These are phyloP conservation scores for Limnanthes douglasii DNA, from an alignment of 345 rosid genomes.

Conservation along the genomic window DNA sequence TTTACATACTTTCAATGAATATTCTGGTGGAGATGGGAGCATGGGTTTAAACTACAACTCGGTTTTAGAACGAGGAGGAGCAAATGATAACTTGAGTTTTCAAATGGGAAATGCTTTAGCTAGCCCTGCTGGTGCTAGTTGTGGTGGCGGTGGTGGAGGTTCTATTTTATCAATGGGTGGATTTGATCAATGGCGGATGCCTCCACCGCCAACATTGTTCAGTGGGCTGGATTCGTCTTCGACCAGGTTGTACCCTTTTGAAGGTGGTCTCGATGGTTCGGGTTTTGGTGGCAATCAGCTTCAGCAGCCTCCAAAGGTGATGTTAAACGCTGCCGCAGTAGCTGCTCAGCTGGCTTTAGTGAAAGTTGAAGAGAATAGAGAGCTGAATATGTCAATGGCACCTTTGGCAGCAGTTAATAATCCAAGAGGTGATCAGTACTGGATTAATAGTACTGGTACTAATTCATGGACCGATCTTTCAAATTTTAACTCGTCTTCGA, in stretches of 20 bases:
- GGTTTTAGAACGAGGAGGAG: no score
- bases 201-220: constrained; percentile 13
- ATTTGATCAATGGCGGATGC: constrained; percentile 15
- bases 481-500: constrained; percentile 19
- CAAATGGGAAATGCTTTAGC: no score
- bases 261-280: constrained; percentile 10
- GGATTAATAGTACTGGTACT: constrained; percentile 13
- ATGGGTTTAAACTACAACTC: no score
- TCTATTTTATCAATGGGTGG: constrained; percentile 14
- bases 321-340: constrained; percentile 13
- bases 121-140: no score
- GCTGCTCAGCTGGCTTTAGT: constrained; percentile 14
- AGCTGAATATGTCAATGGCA: no score
- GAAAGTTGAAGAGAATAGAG: constrained; percentile 23
- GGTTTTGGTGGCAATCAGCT: constrained; percentile 15
- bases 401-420: no score
- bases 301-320: no score
- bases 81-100: no score
- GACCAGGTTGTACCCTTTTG: constrained; percentile 11
- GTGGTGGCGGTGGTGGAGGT: constrained; percentile 17
- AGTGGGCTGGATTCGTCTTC: constrained; percentile 11
- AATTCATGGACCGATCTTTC: constrained; percentile 23
- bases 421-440: constrained; percentile 16
- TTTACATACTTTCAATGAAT: no score
- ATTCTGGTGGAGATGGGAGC: no score